Evolutionary conservation across 768 basidiomycete species (phyloP).

Genomic region (Neoboletus brunneissimus): DNA sequence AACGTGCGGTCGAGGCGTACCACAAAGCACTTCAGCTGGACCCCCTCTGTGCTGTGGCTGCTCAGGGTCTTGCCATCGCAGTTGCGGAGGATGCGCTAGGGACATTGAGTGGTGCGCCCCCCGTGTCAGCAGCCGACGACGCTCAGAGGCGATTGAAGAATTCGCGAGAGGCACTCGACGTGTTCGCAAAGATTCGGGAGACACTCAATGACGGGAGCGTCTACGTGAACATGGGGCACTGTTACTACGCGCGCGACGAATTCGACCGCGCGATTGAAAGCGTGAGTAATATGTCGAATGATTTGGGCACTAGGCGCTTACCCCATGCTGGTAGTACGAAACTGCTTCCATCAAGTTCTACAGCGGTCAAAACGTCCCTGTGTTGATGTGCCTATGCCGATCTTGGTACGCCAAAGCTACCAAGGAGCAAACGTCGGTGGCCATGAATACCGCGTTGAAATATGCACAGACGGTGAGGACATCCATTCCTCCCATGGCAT

Average conservation of each 20-base stretch:
- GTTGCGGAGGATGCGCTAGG: conserved; percentile 91
- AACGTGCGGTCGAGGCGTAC: conserved; percentile 85
- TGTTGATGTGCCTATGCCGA: conserved; percentile 82
- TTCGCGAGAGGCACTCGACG: conserved; percentile 81
- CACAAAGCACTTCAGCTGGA: conserved; percentile 87
- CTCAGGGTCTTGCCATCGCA: conserved; percentile 92
- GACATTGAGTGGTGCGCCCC: conserved; percentile 51
- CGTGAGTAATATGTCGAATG: conserved; percentile 44
- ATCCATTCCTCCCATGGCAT: background rate
- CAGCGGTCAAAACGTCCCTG: conserved; percentile 66
- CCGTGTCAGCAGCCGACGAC: conserved; percentile 57
- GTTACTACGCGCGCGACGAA: conserved; percentile 89
- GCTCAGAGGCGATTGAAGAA: conserved; percentile 62
- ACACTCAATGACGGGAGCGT: conserved; percentile 79
- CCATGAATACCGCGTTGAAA: conserved; percentile 81
- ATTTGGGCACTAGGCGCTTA: background rate
- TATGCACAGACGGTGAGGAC: conserved; percentile 72
- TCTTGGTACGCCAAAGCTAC: conserved; percentile 94
- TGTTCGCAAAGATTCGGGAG: conserved; percentile 91
- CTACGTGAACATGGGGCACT: conserved; percentile 95
- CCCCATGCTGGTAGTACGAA: conserved; percentile 64
- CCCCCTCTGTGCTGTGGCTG: conserved; percentile 85
- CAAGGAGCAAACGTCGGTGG: conserved; percentile 78
- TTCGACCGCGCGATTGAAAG: conserved; percentile 95
- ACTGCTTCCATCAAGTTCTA: conserved; percentile 74